Evolutionary conservation across 208 protist genomes (phyloP), one percentile per base, ranked within the genome.

Genomic region (Tetramitus jugosus): DNA sequence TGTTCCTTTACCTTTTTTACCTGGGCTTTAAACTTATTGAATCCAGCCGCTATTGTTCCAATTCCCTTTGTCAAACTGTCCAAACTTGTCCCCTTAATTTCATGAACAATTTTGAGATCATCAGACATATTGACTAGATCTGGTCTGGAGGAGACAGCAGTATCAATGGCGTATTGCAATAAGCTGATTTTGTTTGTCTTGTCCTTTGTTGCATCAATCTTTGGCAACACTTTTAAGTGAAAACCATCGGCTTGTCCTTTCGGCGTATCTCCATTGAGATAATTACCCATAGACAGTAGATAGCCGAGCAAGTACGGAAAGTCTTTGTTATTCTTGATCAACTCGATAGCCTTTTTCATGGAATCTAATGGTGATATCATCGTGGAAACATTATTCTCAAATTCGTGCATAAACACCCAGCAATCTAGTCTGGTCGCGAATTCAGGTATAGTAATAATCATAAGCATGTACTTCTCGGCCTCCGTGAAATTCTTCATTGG

Each of bases 171-270:
- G 35, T 31, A 71, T 23, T 71, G n/a, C 20, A 37, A 29, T 35
- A 71, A n/a, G 10, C 8, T 31, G 7, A 17, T 29, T 14, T 71
- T 71, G 20, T 62, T 62, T 35, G 40, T 37, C 1, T 42, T 49
- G 31, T 71, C 65, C 31, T 49, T 71, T 17, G 65, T 71, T 29
- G 31, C 23, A 13, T 71, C 65, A 7, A 71, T 8, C n/a, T 71
- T 71, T 31, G 40, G 14, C 20, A 71, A 46, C 3, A 42, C 20
- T 0, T 49, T 29, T 29, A 71, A 33, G 1, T 46, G 39, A 33
- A 71, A 71, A 49, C 65, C 65, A 14, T 71, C 65, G n/a, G 65
- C 65, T 49, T 71, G 65, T 37, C 65, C 65, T 49, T 71, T 71
- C n/a, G 26, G 29, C 2, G 65, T 71, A 29, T 40, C 65, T 33